Percentiles rank a stretch among this genome's conserved stretches.
phyloP scores from a whole-genome alignment of 768 basidiomycete genomes.

The Kwoniella newhampshirensis region DNA sequence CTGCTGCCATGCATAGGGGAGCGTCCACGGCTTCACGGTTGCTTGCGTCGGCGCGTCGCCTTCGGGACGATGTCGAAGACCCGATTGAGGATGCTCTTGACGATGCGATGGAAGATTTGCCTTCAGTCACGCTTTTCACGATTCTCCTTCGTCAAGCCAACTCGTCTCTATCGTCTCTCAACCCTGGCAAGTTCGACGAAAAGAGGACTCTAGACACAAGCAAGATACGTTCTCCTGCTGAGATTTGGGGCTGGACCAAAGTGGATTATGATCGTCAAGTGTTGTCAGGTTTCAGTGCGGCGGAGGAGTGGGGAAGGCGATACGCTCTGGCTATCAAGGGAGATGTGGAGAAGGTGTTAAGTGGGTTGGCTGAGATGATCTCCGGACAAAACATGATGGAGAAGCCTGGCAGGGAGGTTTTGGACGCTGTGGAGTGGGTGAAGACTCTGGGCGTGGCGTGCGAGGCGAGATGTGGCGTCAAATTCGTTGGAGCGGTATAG shows the following conservation, averaged over 20 bases:
- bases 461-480: conserved; percentile 38
- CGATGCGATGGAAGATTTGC: conserved; percentile 51
- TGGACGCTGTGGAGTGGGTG: conserved; percentile 41
- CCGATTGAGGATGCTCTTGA: conserved; percentile 43
- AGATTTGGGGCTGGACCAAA: conserved; percentile 43
- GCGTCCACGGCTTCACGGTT: conserved; percentile 22
- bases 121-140: conserved; percentile 46
- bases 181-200: conserved; percentile 5
- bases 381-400: conserved; percentile 10
- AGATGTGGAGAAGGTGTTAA: conserved; percentile 45
- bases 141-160: conserved; percentile 42
- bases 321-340: conserved; percentile 44
- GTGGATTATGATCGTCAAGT: conserved; percentile 51
- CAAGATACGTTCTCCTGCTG: conserved; percentile 26
- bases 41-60: conserved; percentile 28
- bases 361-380: conserved; percentile 15
- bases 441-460: conserved; percentile 34
- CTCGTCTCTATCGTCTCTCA: conserved; percentile 16
- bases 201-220: not conserved
- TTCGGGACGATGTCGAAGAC: conserved; percentile 48
- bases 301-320: conserved; percentile 46
- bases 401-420: conserved; percentile 21
- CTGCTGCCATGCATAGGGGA: conserved; percentile 34
- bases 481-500: conserved; percentile 18
- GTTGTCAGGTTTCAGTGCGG: conserved; percentile 45